phyloP scores from a whole-genome alignment of 306 rosid genomes.

The Fragaria ananassa region DNA sequence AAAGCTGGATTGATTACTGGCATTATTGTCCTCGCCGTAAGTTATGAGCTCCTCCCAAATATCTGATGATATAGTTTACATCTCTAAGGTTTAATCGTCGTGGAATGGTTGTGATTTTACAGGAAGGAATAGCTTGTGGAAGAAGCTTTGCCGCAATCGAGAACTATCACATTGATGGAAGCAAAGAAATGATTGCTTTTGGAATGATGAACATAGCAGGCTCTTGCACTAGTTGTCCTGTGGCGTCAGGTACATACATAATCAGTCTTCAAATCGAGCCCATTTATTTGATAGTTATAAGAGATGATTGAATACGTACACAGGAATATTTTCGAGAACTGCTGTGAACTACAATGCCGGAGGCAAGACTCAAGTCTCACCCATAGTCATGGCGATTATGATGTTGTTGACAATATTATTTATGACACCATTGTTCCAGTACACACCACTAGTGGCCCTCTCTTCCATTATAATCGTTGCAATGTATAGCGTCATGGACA shows the following conservation, averaged over 20 bases:
- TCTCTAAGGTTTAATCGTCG: not conserved
- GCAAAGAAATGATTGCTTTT: conserved; percentile 54
- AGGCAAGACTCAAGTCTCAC: conserved; percentile 44
- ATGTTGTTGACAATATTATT: conserved; percentile 45
- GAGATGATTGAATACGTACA: not conserved
- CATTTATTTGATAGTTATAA: not conserved
- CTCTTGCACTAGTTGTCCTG: conserved; percentile 48
- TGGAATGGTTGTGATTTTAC: conserved; percentile 1
- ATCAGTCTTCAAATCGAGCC: not conserved
- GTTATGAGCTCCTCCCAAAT: not conserved
- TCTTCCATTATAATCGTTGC: conserved; percentile 44
- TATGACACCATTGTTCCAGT: conserved; percentile 44
- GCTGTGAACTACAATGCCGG: conserved; percentile 55
- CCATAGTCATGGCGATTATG: conserved; percentile 40
- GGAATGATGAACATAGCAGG: conserved; percentile 55
- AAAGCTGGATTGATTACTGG: conserved; percentile 54
- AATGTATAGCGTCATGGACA: conserved; percentile 37
- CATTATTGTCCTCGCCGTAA: conserved; percentile 48
- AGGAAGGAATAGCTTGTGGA: conserved; percentile 58
- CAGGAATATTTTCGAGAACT: conserved; percentile 45
- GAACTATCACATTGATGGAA: conserved; percentile 49
- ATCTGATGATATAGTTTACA: not conserved
- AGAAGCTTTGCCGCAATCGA: conserved; percentile 44
- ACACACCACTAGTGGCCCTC: conserved; percentile 51
- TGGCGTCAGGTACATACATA: conserved; percentile 33